Evolutionary conservation across 2,329 filamentous ascomycete genomes (phyloP).

Genomic region (Elsinoe fawcettii): DNA sequence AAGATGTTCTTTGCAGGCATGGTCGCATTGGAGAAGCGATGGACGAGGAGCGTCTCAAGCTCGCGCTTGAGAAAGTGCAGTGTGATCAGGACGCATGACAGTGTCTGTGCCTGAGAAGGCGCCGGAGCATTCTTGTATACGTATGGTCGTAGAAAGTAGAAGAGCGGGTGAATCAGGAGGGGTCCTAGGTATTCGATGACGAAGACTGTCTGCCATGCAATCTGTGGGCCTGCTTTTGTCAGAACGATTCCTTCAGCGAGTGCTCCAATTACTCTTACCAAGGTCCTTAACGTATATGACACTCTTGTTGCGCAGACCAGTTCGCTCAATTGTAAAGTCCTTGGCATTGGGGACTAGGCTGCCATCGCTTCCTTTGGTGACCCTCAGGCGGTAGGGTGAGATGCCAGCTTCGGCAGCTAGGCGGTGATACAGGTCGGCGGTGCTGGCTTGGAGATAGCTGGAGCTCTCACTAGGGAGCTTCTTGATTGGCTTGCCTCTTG

Average conservation of each 20-base stretch:
- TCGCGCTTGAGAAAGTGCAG: constrained; percentile 93
- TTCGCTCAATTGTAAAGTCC: constrained; percentile 45
- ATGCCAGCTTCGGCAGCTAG: constrained; percentile 48
- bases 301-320: constrained; percentile 51
- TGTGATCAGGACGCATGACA: constrained; percentile 65
- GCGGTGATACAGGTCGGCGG: constrained; percentile 49
- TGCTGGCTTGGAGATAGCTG: constrained; percentile 44
- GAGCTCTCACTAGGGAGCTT: constrained; percentile 51
- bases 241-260: neutral
- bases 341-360: constrained; percentile 48
- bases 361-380: constrained; percentile 59
- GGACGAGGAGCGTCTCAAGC: constrained; percentile 85
- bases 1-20: constrained; percentile 90
- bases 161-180: constrained; percentile 72
- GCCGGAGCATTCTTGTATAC: constrained; percentile 52
- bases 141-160: constrained; percentile 63
- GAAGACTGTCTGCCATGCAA: constrained; percentile 89
- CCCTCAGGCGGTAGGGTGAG: constrained; percentile 52
- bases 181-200: constrained; percentile 92
- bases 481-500: constrained; percentile 53
- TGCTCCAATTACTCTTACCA: constrained; percentile 44
- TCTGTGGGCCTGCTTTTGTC: constrained; percentile 61
- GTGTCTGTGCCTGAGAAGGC: constrained; percentile 59
- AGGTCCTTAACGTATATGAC: constrained; percentile 84
- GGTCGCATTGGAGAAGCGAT: constrained; percentile 88